phyloP scores from a whole-genome alignment of 129 eudicot species.

The Rutidosis leptorrhynchoides region DNA sequence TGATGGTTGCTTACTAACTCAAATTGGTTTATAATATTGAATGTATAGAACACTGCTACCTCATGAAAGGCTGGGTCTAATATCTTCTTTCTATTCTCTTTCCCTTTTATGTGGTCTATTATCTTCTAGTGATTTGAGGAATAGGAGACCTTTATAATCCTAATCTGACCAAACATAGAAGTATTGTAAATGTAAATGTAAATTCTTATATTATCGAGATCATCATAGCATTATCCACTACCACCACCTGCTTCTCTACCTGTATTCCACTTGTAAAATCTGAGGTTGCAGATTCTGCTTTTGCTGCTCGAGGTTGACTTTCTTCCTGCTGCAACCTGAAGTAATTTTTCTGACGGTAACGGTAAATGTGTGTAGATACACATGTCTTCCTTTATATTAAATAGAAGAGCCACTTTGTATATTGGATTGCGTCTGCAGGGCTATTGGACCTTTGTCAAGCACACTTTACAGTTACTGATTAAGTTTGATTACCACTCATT shows the following conservation, averaged over 20 bases:
- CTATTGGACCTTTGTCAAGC: constrained; percentile 18
- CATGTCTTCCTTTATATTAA: constrained; percentile 27
- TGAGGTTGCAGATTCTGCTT: constrained; percentile 51
- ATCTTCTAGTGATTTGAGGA: neutral
- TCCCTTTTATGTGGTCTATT: constrained; percentile 4
- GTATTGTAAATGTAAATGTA: no score
- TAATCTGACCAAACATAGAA: constrained; percentile 1
- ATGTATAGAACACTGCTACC: constrained; percentile 2
- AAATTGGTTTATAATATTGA: constrained; percentile 1
- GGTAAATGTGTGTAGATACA: constrained; percentile 33
- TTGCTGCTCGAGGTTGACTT: constrained; percentile 32
- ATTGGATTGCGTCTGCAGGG: constrained; percentile 47
- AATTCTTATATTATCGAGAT: constrained; percentile 11
- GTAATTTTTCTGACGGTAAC: constrained; percentile 28
- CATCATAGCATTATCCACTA: constrained; percentile 17
- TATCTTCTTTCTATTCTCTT: constrained; percentile 12
- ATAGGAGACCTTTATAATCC: constrained; percentile 1
- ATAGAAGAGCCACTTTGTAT: constrained; percentile 26
- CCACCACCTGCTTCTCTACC: constrained; percentile 37
- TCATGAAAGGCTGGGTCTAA: constrained; percentile 3
- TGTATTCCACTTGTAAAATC: constrained; percentile 36
- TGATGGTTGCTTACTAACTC: constrained; percentile 14
- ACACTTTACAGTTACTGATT: neutral
- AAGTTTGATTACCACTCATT: constrained; percentile 14
- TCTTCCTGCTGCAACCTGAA: constrained; percentile 12